Conservation (phyloP, 148 eudicot species). For the Diospyros lotus region DNA sequence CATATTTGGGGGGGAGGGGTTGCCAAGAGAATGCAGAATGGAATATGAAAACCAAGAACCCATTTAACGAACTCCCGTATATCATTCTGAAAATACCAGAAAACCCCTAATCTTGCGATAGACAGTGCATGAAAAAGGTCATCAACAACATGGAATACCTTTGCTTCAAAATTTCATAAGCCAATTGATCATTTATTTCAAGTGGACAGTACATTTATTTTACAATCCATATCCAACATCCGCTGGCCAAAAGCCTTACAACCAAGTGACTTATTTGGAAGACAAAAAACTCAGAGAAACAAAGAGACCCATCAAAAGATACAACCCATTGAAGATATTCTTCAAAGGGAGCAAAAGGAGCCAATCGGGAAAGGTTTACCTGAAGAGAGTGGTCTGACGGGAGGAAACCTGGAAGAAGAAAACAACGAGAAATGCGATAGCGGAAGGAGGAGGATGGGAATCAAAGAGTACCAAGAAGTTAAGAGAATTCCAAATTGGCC, state of each 20-base stretch:
- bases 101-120: neutral
- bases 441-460: neutral
- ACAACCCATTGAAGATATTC: neutral
- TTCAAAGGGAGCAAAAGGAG: neutral
- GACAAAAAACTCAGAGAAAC: too few species aligned
- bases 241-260: too few species aligned
- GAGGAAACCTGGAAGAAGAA: neutral
- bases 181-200: neutral
- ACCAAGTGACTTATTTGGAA: too few species aligned
- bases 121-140: neutral
- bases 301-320: neutral
- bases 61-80: neutral
- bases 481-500: neutral
- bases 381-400: neutral
- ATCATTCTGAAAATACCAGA: neutral
- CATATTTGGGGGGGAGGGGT: too few species aligned
- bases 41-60: neutral
- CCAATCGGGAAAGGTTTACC: neutral
- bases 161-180: neutral
- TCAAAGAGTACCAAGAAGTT: neutral
- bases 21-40: too few species aligned
- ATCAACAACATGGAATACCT: neutral
- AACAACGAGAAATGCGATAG: neutral
- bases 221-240: neutral
- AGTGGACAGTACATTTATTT: neutral